Base-by-base conservation (phyloP, 2,329 filamentous ascomycete species). In the Chaetomiaceae sp. region DNA sequence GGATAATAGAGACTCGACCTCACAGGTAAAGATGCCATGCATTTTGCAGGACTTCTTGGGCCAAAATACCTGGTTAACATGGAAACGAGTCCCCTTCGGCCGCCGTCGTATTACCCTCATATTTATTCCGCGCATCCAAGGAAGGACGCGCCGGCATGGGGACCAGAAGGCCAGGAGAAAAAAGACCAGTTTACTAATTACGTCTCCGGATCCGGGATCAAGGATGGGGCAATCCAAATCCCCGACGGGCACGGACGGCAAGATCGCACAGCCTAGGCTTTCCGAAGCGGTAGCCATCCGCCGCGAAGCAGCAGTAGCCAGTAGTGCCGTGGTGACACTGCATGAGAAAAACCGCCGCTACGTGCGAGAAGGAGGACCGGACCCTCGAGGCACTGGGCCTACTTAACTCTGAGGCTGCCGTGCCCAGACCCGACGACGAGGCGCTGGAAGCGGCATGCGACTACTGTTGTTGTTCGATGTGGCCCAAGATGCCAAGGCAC, bases 281-380 rank as follows among this genome's bases (percentile, higher is more conserved):
- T 42, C 11, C 21, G 32, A 16, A 14, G 32, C 38, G 10, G 48
- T 14, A 34, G 14, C 30, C 23, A 36, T 36, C 48, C 48, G 46
- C 8, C 30, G 10, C 14, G 27, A 14, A 50, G 23, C 21, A 20
- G 40, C 38, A 29, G 6, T 20, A 8, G 36, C 36, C 40, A 27
- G 36, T 18, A 32, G 30, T n/a, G 5, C n/a, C 37, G 23, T 14
- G n/a, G 48, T 51, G 18, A 40, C 42, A 51, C 48, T 9, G 21
- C 34, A 51, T 18, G 29, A 5, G 27, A 33, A 33, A 32, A 44
- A 18, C 5, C 13, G 11, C 32, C 34, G 41, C 33, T 51, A 51
- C 48, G 48, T 41, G 33, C 41, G 41, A 46, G 25, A 51, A 13
- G n/a, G n/a, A 29, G 23, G 8, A n/a, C n/a, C 36, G 27, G 13